A percentile compares a stretch with the other conserved stretches of the same genome.
These are phyloP conservation scores for Moringa oleifera DNA, from an alignment of 345 rosid species.

Conservation along the genomic window DNA sequence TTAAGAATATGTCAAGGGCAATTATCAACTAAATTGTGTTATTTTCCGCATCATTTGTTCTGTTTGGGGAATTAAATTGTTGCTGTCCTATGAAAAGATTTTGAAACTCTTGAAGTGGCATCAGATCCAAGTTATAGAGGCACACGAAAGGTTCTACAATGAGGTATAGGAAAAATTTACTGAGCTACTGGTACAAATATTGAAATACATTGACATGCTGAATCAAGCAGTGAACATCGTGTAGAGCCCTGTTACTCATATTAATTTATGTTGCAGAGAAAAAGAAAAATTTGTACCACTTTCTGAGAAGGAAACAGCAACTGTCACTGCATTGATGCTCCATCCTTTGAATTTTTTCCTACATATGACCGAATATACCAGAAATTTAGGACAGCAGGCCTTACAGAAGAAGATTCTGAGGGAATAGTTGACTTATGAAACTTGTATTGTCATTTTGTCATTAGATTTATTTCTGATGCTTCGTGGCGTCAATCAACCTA, in stretches of 20 bases:
- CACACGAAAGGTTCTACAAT: not conserved
- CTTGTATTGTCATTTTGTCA: not conserved
- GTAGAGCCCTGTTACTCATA: no score
- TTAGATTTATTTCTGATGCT: not conserved
- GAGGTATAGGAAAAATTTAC: not conserved
- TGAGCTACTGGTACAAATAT: no score
- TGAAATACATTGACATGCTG: no score
- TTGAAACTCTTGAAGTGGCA: not conserved
- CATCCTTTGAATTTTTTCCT: not conserved
- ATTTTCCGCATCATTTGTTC: not conserved
- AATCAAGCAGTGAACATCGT: no score
- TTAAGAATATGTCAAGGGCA: not conserved
- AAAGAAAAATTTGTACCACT: no score
- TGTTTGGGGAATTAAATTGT: not conserved
- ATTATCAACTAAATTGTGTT: not conserved
- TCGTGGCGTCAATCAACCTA: not conserved
- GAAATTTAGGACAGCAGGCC: not conserved
- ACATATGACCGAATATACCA: no score
- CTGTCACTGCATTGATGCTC: no score
- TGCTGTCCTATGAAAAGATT: not conserved
- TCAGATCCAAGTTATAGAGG: not conserved
- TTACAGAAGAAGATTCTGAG: not conserved
- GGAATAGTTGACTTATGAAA: not conserved
- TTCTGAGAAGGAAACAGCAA: no score
- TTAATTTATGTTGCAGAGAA: no score